Percentiles rank a stretch among this genome's conserved stretches.
These are phyloP conservation scores for Xylariales sp. DNA, from an alignment of 2,329 filamentous ascomycete species.

Conservation along the genomic window DNA sequence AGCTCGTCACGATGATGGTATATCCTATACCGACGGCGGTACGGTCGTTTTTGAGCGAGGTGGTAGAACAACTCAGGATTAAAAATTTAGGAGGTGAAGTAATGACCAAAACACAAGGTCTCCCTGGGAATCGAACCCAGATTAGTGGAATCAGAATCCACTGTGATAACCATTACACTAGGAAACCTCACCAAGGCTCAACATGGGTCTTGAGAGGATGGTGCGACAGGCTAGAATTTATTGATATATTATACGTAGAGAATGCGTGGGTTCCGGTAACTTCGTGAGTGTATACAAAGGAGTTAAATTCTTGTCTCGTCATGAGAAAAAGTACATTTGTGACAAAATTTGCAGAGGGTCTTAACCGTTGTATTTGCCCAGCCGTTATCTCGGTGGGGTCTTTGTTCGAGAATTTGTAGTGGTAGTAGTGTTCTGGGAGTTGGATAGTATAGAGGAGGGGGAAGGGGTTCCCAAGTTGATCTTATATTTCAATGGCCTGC, in stretches of 20 bases:
- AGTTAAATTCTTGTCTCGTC: background rate
- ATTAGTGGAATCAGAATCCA: constrained; percentile 38
- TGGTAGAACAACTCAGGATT: too few relatives aligned
- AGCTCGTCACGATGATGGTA: too few relatives aligned
- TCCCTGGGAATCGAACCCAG: constrained; percentile 38
- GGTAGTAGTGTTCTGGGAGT: too few relatives aligned
- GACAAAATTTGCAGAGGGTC: background rate
- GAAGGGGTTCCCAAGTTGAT: too few relatives aligned
- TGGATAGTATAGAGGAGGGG: too few relatives aligned
- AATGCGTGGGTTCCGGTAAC: background rate
- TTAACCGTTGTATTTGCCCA: too few relatives aligned
- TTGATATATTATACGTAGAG: background rate
- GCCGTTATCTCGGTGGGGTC: too few relatives aligned
- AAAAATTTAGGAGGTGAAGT: background rate
- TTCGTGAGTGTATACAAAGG: background rate
- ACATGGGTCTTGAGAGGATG: background rate
- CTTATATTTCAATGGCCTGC: too few relatives aligned
- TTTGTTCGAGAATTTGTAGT: too few relatives aligned
- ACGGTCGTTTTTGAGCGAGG: too few relatives aligned
- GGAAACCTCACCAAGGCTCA: constrained; percentile 21
- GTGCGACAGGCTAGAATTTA: too few relatives aligned
- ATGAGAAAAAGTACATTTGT: background rate
- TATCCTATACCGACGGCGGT: too few relatives aligned
- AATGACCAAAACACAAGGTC: constrained; percentile 3
- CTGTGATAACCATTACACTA: constrained; percentile 39